Evolutionary conservation across 805 yeast genomes (phyloP).

Genomic region (Wickerhamiella musiphila): DNA sequence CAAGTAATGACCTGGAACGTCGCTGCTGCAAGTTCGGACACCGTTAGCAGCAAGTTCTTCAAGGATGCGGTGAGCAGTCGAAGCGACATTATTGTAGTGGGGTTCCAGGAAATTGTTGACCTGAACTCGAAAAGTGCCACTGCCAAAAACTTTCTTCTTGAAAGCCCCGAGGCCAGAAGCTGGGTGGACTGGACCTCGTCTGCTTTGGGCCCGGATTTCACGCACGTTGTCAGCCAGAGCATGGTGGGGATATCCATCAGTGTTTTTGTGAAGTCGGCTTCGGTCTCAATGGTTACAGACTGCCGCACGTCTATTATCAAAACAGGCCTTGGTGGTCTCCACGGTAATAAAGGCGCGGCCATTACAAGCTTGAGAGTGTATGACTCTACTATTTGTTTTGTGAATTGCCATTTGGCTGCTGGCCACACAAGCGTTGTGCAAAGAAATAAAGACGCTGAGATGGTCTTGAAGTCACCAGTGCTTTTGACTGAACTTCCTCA

Average conservation of each 20-base stretch:
- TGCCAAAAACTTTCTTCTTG: conserved; percentile 30
- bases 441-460: conserved; percentile 71
- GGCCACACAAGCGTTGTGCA: conserved; percentile 70
- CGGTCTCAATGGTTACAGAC: conserved; percentile 35
- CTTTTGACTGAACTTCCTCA: conserved; percentile 7
- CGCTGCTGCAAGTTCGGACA: conserved; percentile 23
- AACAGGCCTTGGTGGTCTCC: conserved; percentile 87
- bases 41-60: conserved; percentile 16
- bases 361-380: conserved; percentile 50
- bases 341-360: conserved; percentile 59
- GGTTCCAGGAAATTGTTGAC: conserved; percentile 81
- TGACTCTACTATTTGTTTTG: conserved; percentile 56
- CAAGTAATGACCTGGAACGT: conserved; percentile 26
- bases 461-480: conserved; percentile 32
- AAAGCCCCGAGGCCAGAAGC: conserved; percentile 16
- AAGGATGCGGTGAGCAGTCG: conserved; percentile 15
- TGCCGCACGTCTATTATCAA: conserved; percentile 64
- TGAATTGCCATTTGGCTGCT: conserved; percentile 84
- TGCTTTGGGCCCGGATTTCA: conserved; percentile 24
- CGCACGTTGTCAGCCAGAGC: conserved; percentile 55
- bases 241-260: conserved; percentile 70
- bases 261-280: conserved; percentile 43
- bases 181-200: conserved; percentile 21
- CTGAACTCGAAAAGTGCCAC: conserved; percentile 69
- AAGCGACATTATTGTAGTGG: conserved; percentile 64